phyloP scores from a whole-genome alignment of 2,329 filamentous ascomycete genomes.

The Stagonosporopsis cucurbitacearum region DNA sequence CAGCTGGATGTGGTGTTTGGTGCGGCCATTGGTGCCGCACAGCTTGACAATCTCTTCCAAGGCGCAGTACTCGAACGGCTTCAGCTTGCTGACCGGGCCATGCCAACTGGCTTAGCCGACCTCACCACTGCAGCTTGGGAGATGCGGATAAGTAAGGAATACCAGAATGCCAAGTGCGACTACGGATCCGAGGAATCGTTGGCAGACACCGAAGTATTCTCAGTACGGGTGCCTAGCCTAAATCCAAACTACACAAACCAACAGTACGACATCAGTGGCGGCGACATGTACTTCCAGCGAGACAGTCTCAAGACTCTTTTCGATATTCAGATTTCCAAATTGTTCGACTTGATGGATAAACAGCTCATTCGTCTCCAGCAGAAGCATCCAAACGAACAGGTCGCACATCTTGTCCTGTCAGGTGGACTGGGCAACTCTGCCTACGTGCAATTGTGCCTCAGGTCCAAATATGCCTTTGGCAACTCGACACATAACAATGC shows the following conservation, averaged over 20 bases:
- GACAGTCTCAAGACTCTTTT: slow-evolving; percentile 31
- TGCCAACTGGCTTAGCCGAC: slow-evolving; percentile 23
- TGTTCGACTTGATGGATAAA: slow-evolving; percentile 43
- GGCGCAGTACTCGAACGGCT: slow-evolving; percentile 33
- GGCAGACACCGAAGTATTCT: slow-evolving; percentile 36
- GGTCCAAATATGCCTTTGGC: slow-evolving; percentile 41
- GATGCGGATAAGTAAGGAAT: slow-evolving; percentile 47
- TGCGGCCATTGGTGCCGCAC: slow-evolving; percentile 45
- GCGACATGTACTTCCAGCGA: slow-evolving; percentile 34
- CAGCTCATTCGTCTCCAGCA: slow-evolving; percentile 30
- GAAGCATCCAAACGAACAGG: slow-evolving; percentile 39
- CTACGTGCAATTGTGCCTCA: slow-evolving; percentile 50
- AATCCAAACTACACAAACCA: slow-evolving; percentile 23
- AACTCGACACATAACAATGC: slow-evolving; percentile 23
- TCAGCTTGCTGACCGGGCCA: slow-evolving; percentile 23
- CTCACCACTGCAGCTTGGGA: slow-evolving; percentile 30
- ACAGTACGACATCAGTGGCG: slow-evolving; percentile 24
- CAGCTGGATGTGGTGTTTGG: slow-evolving; percentile 49
- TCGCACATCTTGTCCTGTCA: slow-evolving; percentile 46
- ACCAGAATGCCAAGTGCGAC: slow-evolving; percentile 45
- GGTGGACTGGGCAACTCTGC: slow-evolving; percentile 53
- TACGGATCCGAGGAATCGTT: slow-evolving; percentile 39
- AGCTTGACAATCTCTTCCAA: slow-evolving; percentile 37
- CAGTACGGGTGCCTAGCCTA: slow-evolving; percentile 40
- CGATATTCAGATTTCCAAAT: slow-evolving; percentile 26